Percentiles rank a stretch among this genome's conserved stretches.
phyloP scores from a whole-genome alignment of 306 rosid genomes.

The Inga laurina region DNA sequence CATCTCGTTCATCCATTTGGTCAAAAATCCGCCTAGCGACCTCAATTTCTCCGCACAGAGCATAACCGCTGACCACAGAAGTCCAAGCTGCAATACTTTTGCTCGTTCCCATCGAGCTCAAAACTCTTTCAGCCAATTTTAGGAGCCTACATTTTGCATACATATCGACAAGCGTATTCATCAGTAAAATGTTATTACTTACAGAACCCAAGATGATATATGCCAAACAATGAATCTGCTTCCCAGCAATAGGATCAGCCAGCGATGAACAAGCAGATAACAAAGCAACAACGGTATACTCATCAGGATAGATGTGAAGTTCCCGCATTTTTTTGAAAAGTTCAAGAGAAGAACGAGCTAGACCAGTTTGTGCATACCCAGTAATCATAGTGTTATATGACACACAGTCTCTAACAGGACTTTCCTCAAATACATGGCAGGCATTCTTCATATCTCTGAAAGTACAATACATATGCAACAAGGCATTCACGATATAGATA shows the following conservation, averaged over 20 bases:
- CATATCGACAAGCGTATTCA: constrained; percentile 48
- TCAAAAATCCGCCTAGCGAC: constrained; percentile 45
- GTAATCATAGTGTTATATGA: constrained; percentile 45
- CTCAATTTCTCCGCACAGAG: constrained; percentile 39
- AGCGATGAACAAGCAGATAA: constrained; percentile 39
- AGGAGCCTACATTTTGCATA: constrained; percentile 48
- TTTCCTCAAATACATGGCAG: constrained; percentile 37
- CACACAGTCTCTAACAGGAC: constrained; percentile 40
- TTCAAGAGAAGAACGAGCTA: constrained; percentile 5
- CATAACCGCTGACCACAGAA: constrained; percentile 47
- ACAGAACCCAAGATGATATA: constrained; percentile 30
- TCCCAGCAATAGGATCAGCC: constrained; percentile 37
- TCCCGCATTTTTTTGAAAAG: constrained; percentile 38
- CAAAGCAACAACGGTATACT: constrained; percentile 46
- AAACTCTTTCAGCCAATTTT: constrained; percentile 40
- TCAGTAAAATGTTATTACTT: constrained; percentile 27
- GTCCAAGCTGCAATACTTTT: constrained; percentile 43
- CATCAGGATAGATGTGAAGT: constrained; percentile 34
- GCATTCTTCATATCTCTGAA: constrained; percentile 24
- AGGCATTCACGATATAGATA: constrained; percentile 34
- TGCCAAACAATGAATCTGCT: constrained; percentile 44
- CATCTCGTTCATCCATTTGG: constrained; percentile 36
- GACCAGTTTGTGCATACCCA: constrained; percentile 43
- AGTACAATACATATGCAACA: constrained; percentile 30
- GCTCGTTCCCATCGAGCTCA: constrained; percentile 13